Evolutionary conservation across 805 yeast genomes (phyloP).

Genomic region (Kuraishia piskuri): DNA sequence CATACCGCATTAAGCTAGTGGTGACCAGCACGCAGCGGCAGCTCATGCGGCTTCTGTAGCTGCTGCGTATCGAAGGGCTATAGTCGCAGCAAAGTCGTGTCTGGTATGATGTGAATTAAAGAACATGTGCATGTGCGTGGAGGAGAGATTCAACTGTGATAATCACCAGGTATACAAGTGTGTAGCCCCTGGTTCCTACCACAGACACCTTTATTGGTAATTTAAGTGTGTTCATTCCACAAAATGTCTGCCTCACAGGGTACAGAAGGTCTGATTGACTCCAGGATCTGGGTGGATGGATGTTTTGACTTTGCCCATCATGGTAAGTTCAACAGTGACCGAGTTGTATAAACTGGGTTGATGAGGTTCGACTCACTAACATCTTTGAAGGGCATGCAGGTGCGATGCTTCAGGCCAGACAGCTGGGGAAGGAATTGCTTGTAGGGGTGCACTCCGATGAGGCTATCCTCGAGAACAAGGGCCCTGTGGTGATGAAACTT

Average conservation of each 20-base stretch:
- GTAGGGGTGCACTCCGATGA: conserved; percentile 94
- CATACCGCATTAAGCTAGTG: neutral
- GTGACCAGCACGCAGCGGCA: neutral
- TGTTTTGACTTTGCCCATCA: conserved; percentile 98
- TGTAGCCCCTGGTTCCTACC: neutral
- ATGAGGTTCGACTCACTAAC: too few species aligned
- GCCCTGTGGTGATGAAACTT: conserved; percentile 87
- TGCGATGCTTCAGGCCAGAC: conserved; percentile 89
- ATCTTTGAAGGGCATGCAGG: conserved; percentile 64
- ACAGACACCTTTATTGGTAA: neutral
- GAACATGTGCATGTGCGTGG: neutral
- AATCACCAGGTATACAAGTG: too few species aligned
- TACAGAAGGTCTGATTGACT: conserved; percentile 9
- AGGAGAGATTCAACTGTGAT: neutral
- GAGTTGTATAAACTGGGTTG: too few species aligned
- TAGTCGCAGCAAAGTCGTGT: neutral
- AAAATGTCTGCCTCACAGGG: neutral
- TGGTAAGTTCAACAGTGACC: conserved; percentile 34
- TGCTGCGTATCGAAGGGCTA: neutral
- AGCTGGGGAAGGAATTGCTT: conserved; percentile 61
- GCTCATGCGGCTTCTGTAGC: neutral
- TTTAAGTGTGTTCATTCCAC: neutral
- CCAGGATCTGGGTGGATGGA: conserved; percentile 90
- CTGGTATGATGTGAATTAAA: neutral
- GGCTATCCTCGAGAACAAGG: conserved; percentile 76